phyloP scores from a whole-genome alignment of 805 yeast genomes.

The Wickerhamomyces sydowiorum region DNA sequence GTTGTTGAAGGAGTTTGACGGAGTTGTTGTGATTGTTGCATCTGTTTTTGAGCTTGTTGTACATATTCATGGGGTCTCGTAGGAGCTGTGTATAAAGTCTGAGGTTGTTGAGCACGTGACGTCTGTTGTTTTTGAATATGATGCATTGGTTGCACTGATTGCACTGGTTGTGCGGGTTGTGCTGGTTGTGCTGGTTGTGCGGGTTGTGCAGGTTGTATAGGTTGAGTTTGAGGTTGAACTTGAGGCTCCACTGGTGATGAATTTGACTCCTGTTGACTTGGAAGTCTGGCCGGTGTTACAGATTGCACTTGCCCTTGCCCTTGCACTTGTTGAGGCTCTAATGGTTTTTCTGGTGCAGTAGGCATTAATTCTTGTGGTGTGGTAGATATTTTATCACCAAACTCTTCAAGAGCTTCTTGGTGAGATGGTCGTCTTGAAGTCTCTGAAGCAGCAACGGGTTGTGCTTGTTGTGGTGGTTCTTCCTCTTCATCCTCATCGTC shows the following conservation, averaged over 20 bases:
- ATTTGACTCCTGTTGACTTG: background rate
- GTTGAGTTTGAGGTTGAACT: background rate
- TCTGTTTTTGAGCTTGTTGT: too few relatives aligned
- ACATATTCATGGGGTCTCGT: too few relatives aligned
- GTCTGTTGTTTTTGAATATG: background rate
- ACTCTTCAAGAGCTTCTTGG: background rate
- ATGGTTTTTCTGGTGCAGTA: too few relatives aligned
- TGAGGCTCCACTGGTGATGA: background rate
- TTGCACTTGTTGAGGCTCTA: too few relatives aligned
- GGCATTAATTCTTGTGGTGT: too few relatives aligned
- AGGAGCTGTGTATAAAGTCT: too few relatives aligned
- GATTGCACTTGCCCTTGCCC: too few relatives aligned
- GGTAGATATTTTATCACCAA: too few relatives aligned
- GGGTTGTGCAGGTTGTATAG: constrained; percentile 1
- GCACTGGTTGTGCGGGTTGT: background rate
- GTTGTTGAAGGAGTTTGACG: background rate
- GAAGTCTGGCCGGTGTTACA: too few relatives aligned
- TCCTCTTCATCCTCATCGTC: constrained; percentile 32
- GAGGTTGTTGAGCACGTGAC: background rate
- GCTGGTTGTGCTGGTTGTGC: background rate
- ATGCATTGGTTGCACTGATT: background rate
- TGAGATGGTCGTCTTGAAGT: background rate
- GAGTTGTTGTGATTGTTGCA: background rate
- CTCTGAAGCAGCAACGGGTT: background rate
- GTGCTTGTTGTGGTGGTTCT: constrained; percentile 1